Evolutionary conservation across 306 rosid species (phyloP).

Genomic region (Quercus wislizeni): DNA sequence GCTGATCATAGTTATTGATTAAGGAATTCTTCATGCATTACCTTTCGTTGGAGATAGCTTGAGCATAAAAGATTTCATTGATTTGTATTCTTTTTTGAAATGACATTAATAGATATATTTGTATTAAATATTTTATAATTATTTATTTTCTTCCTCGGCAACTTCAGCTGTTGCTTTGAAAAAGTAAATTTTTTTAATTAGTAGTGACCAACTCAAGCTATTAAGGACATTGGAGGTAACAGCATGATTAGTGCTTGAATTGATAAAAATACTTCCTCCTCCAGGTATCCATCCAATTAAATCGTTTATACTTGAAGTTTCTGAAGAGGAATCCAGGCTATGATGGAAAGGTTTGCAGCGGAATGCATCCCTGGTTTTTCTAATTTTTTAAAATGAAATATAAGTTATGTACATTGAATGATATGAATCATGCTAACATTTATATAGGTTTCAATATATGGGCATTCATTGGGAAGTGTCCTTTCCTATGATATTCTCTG

Average conservation of each 20-base stretch:
- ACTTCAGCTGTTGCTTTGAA: neutral
- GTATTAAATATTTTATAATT: neutral
- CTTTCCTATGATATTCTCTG: conserved; percentile 98
- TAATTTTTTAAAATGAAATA: neutral
- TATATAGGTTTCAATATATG: conserved; percentile 83
- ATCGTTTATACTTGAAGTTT: conserved; percentile 80
- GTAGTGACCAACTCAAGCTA: conserved; percentile 1
- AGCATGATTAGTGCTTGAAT: neutral
- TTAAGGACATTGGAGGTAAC: neutral
- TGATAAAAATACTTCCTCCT: conserved; percentile 6
- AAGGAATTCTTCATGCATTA: neutral
- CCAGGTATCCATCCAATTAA: conserved; percentile 92
- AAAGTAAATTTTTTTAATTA: neutral
- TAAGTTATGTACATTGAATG: conserved; percentile 5
- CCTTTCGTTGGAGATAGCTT: neutral
- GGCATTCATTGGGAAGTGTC: conserved; percentile 98
- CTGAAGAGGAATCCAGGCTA: conserved; percentile 89
- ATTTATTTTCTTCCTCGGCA: neutral
- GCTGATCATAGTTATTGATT: neutral
- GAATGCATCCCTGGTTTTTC: conserved; percentile 12
- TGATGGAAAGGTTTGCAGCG: conserved; percentile 73
- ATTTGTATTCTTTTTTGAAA: neutral
- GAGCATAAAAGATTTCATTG: neutral
- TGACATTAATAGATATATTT: neutral
- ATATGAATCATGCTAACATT: conserved; percentile 12